A percentile compares a stretch with the other conserved stretches of the same genome.
These are phyloP conservation scores for Elongisporangium senticosum DNA, from an alignment of 352 stramenopile genomes.

Conservation along the genomic window DNA sequence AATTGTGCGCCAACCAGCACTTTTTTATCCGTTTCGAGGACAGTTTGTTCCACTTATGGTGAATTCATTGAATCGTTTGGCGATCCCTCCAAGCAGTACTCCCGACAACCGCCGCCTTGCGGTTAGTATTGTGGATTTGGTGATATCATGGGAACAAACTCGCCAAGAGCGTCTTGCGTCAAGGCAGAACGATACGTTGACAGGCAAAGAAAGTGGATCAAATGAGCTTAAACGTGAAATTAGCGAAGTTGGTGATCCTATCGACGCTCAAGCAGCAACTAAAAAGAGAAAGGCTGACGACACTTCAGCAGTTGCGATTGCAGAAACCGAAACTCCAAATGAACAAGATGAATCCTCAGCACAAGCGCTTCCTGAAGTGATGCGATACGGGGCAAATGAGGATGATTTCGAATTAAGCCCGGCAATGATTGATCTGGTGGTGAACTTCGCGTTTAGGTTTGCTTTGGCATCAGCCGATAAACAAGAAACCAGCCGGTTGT, in stretches of 20 bases:
- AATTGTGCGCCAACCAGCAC: slow-evolving; percentile 90
- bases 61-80: slow-evolving; percentile 93
- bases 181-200: slow-evolving; percentile 1
- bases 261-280: not conserved
- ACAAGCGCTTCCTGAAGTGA: slow-evolving; percentile 6
- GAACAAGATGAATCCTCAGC: slow-evolving; percentile 16
- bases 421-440: slow-evolving; percentile 87
- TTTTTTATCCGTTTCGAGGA: slow-evolving; percentile 91
- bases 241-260: not conserved
- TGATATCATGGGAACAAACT: slow-evolving; percentile 94
- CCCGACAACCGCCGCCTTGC: slow-evolving; percentile 91
- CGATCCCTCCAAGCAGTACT: slow-evolving; percentile 91
- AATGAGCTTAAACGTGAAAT: slow-evolving; percentile 16
- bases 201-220: not conserved
- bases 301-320: slow-evolving; percentile 1
- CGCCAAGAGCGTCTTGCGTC: slow-evolving; percentile 58
- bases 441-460: slow-evolving; percentile 91
- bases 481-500: slow-evolving; percentile 81
- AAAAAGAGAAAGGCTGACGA: slow-evolving; percentile 2
- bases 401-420: slow-evolving; percentile 85
- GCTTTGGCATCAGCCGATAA: slow-evolving; percentile 85
- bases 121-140: slow-evolving; percentile 93
- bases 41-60: slow-evolving; percentile 96
- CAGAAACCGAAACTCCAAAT: slow-evolving; percentile 7
- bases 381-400: slow-evolving; percentile 32